phyloP scores from a whole-genome alignment of 2,329 filamentous ascomycete genomes.

The Aspergillus candidus region DNA sequence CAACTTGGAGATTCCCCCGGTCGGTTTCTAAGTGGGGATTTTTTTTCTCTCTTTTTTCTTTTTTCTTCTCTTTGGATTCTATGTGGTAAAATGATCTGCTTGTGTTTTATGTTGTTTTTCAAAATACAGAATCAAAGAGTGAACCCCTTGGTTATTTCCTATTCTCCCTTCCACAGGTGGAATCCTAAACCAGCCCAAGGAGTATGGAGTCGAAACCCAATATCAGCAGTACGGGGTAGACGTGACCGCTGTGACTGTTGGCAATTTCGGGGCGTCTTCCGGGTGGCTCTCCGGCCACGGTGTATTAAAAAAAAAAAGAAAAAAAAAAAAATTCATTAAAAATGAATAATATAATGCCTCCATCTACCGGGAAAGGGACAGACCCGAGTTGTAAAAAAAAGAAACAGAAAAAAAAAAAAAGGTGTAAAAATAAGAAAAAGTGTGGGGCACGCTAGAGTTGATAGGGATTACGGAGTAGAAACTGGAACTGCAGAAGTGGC shows the following conservation, averaged over 20 bases:
- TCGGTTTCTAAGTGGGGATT: conserved; percentile 12
- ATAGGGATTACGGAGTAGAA: conserved; percentile 17
- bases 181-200: too few relatives aligned
- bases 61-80: background rate
- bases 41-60: conserved; percentile 4
- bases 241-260: background rate
- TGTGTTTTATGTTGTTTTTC: background rate
- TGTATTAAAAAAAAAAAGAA: conserved; percentile 9
- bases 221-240: background rate
- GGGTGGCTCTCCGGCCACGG: conserved; percentile 11
- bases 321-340: conserved; percentile 4
- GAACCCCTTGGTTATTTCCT: background rate
- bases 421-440: conserved; percentile 9
- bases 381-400: background rate
- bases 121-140: too few relatives aligned
- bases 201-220: background rate
- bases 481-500: conserved; percentile 18
- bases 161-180: background rate
- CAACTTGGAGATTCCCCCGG: conserved; percentile 17
- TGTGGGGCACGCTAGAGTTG: conserved; percentile 15
- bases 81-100: background rate
- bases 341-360: conserved; percentile 1
- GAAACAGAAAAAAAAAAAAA: background rate
- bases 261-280: conserved; percentile 11
- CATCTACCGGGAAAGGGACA: conserved; percentile 5